phyloP scores from a whole-genome alignment of 495 filamentous ascomycete species.

The Trichocladium antarcticum region DNA sequence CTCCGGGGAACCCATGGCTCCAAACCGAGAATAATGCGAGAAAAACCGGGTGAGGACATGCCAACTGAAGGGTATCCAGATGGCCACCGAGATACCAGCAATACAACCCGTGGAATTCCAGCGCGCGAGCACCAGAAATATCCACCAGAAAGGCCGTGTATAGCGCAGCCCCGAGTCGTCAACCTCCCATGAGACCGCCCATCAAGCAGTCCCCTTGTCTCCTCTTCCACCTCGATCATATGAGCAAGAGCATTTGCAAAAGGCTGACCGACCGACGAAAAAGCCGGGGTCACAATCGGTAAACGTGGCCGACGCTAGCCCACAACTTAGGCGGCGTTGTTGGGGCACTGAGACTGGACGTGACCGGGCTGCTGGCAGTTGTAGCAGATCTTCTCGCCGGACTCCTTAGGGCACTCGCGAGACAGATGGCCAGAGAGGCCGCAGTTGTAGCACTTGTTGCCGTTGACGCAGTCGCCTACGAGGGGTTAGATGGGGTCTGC shows the following conservation, averaged over 20 bases:
- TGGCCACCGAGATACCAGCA: slow-evolving; percentile 24
- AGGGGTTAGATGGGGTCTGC: slow-evolving; percentile 5
- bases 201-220: slow-evolving; percentile 13
- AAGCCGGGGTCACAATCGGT: slow-evolving; percentile 14
- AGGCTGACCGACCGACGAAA: slow-evolving; percentile 15
- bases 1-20: slow-evolving; percentile 2
- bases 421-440: slow-evolving; percentile 90
- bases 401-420: slow-evolving; percentile 88
- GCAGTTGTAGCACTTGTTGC: slow-evolving; percentile 99
- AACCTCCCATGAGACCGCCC: slow-evolving; percentile 16
- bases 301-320: slow-evolving; percentile 7
- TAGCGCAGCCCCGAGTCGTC: slow-evolving; percentile 20
- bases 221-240: slow-evolving; percentile 16
- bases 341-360: slow-evolving; percentile 85
- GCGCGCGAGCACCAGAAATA: slow-evolving; percentile 18
- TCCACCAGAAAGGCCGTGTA: slow-evolving; percentile 26
- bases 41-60: slow-evolving; percentile 15
- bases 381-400: slow-evolving; percentile 93
- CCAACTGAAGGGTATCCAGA: slow-evolving; percentile 29
- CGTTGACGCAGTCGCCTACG: slow-evolving; percentile 81
- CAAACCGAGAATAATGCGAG: slow-evolving; percentile 10
- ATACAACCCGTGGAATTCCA: slow-evolving; percentile 19
- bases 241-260: slow-evolving; percentile 14
- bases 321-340: slow-evolving; percentile 33
- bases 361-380: slow-evolving; percentile 98